Base-by-base conservation (phyloP, 2,329 filamentous ascomycete genomes). In the Albophoma yamanashiensis region DNA sequence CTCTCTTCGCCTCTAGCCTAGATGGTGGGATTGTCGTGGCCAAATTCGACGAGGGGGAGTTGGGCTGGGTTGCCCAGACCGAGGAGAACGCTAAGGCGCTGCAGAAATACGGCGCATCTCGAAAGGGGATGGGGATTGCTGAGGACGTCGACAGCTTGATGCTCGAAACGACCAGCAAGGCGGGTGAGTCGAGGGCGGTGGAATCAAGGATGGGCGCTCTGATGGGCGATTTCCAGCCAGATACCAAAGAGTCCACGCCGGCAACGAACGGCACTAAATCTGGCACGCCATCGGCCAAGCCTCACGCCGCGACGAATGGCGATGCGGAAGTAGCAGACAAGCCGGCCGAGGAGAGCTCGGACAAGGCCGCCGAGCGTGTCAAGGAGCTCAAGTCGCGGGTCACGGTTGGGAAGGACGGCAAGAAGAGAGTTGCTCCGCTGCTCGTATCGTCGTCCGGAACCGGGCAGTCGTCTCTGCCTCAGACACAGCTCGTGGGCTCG, bases 191-290 rank as follows among this genome's bases (percentile, higher is more conserved):
- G 39, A 90, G 88, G 64, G 92, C 89, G 6, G 92, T 93, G 0
- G 91, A 99, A 74, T 94, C 92, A 2, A 85, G 93, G 65, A 99
- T 99, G 94, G 94, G 94, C 15, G 93, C 93, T n/a, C 76, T 99
- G 43, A 99, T 99, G 94, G 93, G 93, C 7, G 92, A 96, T 69
- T 82, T 83, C 22, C 81, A 81, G 2, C 73, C 82, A 4, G 79
- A 81, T 5, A 83, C 84, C 4, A 84, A 84, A 47, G 76, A 79
- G 57, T 71, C 75, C 11, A 72, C 75, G 5, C 73, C 77, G 58
- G 76, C 71, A n/a, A 74, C 76, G 34, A 83, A 83, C 59, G 81
- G 81, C 0, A 76, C 71, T 72, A 90, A 80, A 64, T 63, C 71
- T 4, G 64, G 67, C 22, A 68, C 61, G 22, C 62, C 63, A 9